These are phyloP conservation scores for Boletus eberwhitei DNA, from an alignment of 768 basidiomycete genomes.

Conservation along the genomic window DNA sequence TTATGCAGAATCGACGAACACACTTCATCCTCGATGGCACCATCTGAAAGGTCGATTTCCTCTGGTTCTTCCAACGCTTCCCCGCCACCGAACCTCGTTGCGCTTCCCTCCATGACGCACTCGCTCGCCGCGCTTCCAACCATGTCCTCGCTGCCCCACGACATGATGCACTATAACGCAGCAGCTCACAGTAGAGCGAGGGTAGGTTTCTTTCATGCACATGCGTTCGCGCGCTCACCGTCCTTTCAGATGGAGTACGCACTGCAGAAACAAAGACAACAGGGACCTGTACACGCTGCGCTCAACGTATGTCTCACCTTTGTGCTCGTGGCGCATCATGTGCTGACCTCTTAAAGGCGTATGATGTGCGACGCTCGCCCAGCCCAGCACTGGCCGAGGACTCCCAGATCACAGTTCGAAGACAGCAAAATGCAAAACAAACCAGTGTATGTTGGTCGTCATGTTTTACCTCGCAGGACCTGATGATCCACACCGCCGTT, in stretches of 20 bases:
- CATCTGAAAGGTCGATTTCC: constrained; percentile 32
- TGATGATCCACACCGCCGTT: constrained; percentile 16
- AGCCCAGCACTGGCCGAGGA: constrained; percentile 33
- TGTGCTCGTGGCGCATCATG: neutral
- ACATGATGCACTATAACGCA: constrained; percentile 33
- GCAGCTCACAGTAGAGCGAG: constrained; percentile 30
- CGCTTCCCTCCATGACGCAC: constrained; percentile 33
- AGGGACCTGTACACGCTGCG: constrained; percentile 20
- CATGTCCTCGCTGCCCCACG: constrained; percentile 30
- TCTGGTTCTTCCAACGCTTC: constrained; percentile 32
- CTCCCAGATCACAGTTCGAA: constrained; percentile 31
- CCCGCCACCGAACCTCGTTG: constrained; percentile 27
- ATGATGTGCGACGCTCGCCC: constrained; percentile 30
- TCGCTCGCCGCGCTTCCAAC: constrained; percentile 30
- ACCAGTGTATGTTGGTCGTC: constrained; percentile 13
- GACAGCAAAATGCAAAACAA: constrained; percentile 28
- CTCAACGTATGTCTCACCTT: constrained; percentile 21
- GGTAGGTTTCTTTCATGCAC: constrained; percentile 8
- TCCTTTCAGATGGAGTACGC: constrained; percentile 30
- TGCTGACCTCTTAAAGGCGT: constrained; percentile 18
- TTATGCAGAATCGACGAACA: constrained; percentile 32
- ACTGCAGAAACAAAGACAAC: constrained; percentile 32
- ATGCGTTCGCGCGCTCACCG: constrained; percentile 3
- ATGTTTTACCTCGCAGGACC: neutral
- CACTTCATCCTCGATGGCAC: constrained; percentile 31